Conservation (phyloP, 78 protist species). For the Dictyostelium discoideum region DNA sequence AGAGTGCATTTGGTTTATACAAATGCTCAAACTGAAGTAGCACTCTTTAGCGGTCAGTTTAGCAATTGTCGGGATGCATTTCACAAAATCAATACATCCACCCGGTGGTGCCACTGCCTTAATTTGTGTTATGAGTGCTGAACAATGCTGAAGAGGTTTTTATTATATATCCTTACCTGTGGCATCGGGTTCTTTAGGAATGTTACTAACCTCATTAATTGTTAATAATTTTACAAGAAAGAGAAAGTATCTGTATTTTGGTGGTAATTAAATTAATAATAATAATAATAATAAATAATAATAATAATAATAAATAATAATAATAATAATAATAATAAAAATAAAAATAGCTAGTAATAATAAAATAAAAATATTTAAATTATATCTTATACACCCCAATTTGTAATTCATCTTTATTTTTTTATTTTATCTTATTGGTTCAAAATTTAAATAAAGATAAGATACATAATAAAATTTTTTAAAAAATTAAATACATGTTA, state of each 20-base stretch:
- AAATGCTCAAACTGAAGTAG: background rate
- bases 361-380: too few relatives aligned
- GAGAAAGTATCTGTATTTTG: constrained; percentile 59
- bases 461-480: too few relatives aligned
- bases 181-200: constrained; percentile 2
- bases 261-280: background rate
- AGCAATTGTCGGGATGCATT: constrained; percentile 64
- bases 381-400: too few relatives aligned
- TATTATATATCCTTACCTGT: constrained; percentile 57
- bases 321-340: too few relatives aligned
- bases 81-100: constrained; percentile 76
- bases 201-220: constrained; percentile 49
- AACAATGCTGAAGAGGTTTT: constrained; percentile 33
- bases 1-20: background rate
- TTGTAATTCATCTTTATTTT: too few relatives aligned
- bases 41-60: constrained; percentile 47
- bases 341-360: too few relatives aligned
- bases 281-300: too few relatives aligned
- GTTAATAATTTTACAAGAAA: constrained; percentile 62
- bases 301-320: too few relatives aligned
- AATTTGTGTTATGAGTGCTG: constrained; percentile 45
- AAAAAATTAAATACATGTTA: too few relatives aligned
- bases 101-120: constrained; percentile 87
- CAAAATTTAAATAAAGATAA: too few relatives aligned
- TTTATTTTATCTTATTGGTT: too few relatives aligned